A percentile compares a stretch with the other conserved stretches of the same genome.
phyloP scores from a whole-genome alignment of 768 basidiomycete species.

The Leccinum barrowsii region DNA sequence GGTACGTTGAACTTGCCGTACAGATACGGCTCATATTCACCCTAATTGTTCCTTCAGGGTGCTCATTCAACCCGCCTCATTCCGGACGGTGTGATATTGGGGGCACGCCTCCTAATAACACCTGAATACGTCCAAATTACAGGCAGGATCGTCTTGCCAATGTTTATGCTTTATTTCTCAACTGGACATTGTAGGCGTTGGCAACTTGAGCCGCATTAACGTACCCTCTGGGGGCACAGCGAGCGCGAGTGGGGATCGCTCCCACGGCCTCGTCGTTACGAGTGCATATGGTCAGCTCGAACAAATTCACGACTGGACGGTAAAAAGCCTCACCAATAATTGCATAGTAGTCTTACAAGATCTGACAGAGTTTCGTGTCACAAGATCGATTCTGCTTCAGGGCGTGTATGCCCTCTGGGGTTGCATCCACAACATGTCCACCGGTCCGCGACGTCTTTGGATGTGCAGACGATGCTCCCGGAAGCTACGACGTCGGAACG shows the following conservation, averaged over 20 bases:
- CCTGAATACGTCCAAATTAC: conserved; percentile 74
- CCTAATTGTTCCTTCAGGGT: conserved; percentile 31
- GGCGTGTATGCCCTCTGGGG: conserved; percentile 53
- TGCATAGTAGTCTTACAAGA: conserved; percentile 8
- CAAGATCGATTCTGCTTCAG: conserved; percentile 67
- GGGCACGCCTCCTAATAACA: conserved; percentile 67
- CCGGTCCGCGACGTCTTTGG: conserved; percentile 58
- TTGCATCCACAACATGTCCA: conserved; percentile 53
- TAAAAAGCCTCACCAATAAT: conserved; percentile 21
- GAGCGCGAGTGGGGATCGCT: conserved; percentile 57
- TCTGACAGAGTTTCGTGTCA: conserved; percentile 56
- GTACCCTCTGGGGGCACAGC: conserved; percentile 56
- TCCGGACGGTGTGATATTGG: conserved; percentile 65
- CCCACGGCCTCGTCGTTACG: conserved; percentile 72
- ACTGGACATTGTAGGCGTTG: conserved; percentile 44
- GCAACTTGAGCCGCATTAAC: conserved; percentile 64
- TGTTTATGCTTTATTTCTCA: conserved; percentile 20
- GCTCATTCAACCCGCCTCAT: conserved; percentile 65
- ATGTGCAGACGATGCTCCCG: conserved; percentile 63
- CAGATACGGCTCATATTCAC: neutral
- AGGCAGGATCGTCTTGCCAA: conserved; percentile 34
- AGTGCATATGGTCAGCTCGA: conserved; percentile 55
- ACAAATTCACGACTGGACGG: conserved; percentile 74
- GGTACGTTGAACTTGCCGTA: conserved; percentile 20
- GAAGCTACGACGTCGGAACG: conserved; percentile 39